Evolutionary conservation across 768 basidiomycete genomes (phyloP), one percentile per base, ranked within the genome.

Genomic region (Leccinum arenicola): DNA sequence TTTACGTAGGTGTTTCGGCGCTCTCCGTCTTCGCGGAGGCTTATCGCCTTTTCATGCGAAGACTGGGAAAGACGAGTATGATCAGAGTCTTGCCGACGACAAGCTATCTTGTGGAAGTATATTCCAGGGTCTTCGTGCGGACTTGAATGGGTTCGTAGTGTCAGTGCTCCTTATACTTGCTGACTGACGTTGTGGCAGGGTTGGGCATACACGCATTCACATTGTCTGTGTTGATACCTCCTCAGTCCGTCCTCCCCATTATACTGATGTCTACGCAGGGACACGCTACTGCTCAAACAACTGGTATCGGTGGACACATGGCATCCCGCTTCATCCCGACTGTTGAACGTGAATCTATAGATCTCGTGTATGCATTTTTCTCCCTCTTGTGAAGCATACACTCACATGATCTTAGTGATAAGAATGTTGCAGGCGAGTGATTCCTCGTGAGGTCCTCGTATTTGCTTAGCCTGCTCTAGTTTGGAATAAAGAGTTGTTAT

Each of bases 121-220:
- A 40, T 96, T 95, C 65, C 86, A 91, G 66, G 93, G 93, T 1
- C 76, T 98, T 10, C 82, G 91, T 47, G 93, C 93, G 6, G 91
- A 95, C 71, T 75, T 95, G 47, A 89, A 92, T 48, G 90, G 90
- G 88, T 88, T 68, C 36, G 83, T 66, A 10, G 31, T 31, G 19
- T n/a, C 19, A 23, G 15, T 4, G 6, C 8, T 50, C 15, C 25
- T 8, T 21, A 29, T 43, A 25, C 9, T 12, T 49, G 5, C 35
- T 23, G 25, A 56, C 47, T 62, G 33, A 62, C n/a, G 12, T 27
- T 56, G 8, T 3, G 4, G 33, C 33, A 65, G 64, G 48, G 56
- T 51, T 38, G 50, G 47, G 29, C 60, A 65, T 31, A 53, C 64
- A 12, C 60, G 57, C 6, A 49, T 65, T 9, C 66, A 66, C 38